Evolutionary conservation across 2,329 filamentous ascomycete species (phyloP).

Genomic region (Sclerotinia spermophila): DNA sequence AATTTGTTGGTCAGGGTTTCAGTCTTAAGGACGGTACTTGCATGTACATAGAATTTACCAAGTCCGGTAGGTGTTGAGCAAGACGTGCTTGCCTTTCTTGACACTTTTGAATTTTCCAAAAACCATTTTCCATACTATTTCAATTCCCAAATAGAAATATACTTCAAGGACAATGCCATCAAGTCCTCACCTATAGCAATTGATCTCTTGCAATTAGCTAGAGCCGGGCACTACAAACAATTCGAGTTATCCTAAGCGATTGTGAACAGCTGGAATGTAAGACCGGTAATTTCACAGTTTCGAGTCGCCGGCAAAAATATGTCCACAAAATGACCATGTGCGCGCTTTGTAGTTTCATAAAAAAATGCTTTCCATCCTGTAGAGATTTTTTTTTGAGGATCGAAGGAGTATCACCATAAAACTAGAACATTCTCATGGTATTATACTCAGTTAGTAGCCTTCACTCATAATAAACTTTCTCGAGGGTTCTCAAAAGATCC

Average conservation of each 20-base stretch:
- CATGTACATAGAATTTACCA: neutral
- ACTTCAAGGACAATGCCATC: neutral
- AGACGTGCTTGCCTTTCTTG: neutral
- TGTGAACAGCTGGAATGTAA: neutral
- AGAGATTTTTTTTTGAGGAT: neutral
- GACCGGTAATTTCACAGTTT: neutral
- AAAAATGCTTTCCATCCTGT: neutral
- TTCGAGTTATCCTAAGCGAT: neutral
- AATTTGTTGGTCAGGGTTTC: neutral
- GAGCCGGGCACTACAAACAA: neutral
- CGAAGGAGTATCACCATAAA: neutral
- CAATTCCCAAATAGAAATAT: neutral
- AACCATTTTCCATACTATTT: neutral
- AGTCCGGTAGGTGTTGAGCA: neutral
- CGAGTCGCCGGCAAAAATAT: neutral
- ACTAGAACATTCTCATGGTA: neutral
- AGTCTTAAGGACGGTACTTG: neutral
- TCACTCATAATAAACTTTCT: neutral
- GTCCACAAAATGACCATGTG: neutral
- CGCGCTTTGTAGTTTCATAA: neutral
- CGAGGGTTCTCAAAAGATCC: neutral
- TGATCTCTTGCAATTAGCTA: neutral
- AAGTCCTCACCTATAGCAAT: neutral
- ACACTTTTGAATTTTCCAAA: neutral
- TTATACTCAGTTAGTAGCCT: neutral